Conservation (phyloP, 345 rosid genomes). For the Euphorbia tirucalli region DNA sequence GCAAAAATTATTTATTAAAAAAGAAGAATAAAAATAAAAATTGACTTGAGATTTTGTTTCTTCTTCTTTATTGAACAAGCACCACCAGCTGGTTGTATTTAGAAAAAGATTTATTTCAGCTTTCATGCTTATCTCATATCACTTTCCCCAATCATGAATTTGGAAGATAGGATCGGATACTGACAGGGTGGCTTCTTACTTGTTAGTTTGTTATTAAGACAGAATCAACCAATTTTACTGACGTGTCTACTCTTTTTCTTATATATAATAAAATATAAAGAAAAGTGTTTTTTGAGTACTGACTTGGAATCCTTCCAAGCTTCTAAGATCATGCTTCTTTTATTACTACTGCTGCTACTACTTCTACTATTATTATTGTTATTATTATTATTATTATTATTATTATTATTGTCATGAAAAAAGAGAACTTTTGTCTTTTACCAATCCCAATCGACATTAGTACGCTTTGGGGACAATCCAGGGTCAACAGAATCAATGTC, state of each 20-base stretch:
- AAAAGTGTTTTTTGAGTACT: too few relatives aligned
- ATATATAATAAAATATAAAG: constrained; percentile 7
- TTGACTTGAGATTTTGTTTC: constrained; percentile 25
- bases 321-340: constrained; percentile 8
- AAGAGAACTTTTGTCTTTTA: constrained; percentile 28
- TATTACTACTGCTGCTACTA: background rate
- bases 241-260: constrained; percentile 22
- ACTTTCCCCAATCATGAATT: constrained; percentile 30
- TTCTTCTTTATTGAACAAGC: constrained; percentile 19
- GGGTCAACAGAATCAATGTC: constrained; percentile 32
- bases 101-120: constrained; percentile 3
- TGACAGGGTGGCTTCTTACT: constrained; percentile 23
- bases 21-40: background rate
- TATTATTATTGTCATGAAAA: constrained; percentile 13
- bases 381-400: background rate
- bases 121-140: constrained; percentile 24
- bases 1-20: background rate
- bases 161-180: constrained; percentile 17
- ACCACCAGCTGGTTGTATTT: constrained; percentile 7
- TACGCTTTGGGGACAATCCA: background rate
- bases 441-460: constrained; percentile 1
- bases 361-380: constrained; percentile 2
- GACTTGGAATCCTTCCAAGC: constrained; percentile 22
- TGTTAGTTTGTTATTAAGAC: constrained; percentile 13
- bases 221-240: constrained; percentile 16